These are phyloP conservation scores for Phytophthora europaea DNA, from an alignment of 352 stramenopile genomes.

Conservation along the genomic window DNA sequence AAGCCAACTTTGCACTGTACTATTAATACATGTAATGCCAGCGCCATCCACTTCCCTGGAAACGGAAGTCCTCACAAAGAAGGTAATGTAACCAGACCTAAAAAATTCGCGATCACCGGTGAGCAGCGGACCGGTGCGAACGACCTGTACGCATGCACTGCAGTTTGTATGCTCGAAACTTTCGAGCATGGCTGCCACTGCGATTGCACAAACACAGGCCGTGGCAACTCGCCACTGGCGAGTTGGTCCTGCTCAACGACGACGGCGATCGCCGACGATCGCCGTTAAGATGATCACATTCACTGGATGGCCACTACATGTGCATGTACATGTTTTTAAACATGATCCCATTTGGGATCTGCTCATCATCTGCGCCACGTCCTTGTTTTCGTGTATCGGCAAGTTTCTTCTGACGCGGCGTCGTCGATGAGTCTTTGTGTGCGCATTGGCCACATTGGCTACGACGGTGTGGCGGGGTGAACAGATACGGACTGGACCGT, in stretches of 20 bases:
- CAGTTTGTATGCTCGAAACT: slow-evolving; percentile 1
- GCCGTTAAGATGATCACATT: slow-evolving; percentile 13
- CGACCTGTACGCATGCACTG: slow-evolving; percentile 17
- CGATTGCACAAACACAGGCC: slow-evolving; percentile 24
- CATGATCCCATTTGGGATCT: slow-evolving; percentile 31
- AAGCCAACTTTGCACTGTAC: no score
- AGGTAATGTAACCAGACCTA: not conserved
- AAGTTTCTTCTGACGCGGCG: slow-evolving; percentile 21
- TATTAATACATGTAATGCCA: no score
- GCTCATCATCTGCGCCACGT: slow-evolving; percentile 18
- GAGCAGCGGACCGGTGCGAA: slow-evolving; percentile 1
- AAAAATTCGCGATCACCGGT: slow-evolving; percentile 14
- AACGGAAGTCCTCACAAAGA: slow-evolving; percentile 20
- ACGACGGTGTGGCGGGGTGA: slow-evolving; percentile 1
- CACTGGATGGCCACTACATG: slow-evolving; percentile 4
- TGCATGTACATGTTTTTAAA: not conserved
- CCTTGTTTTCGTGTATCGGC: slow-evolving; percentile 25
- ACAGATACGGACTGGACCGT: not conserved
- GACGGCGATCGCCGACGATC: not conserved
- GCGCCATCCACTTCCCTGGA: slow-evolving; percentile 25
- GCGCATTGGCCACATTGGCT: slow-evolving; percentile 31
- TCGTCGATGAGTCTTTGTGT: slow-evolving; percentile 20
- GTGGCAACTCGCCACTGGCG: not conserved
- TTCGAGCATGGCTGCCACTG: slow-evolving; percentile 19
- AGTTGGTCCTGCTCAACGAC: slow-evolving; percentile 16